phyloP scores from a whole-genome alignment of 305 asterid species.

The Ajuga reptans region DNA sequence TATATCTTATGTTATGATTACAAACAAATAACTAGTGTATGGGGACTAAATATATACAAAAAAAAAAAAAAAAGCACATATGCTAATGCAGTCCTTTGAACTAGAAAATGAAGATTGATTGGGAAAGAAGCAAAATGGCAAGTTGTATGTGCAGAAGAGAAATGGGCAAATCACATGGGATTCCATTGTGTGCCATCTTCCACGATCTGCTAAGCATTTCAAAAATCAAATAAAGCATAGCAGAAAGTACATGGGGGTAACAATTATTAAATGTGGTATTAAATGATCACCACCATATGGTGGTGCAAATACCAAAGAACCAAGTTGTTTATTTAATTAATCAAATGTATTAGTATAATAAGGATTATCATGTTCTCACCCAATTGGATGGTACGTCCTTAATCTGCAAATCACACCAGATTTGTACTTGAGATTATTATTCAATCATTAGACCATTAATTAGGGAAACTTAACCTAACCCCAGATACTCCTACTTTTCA shows the following conservation, averaged over 20 bases:
- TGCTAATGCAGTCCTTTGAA: constrained; percentile 1
- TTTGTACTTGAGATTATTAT: constrained; percentile 12
- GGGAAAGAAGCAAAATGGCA: too few species aligned
- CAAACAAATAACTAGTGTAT: not conserved
- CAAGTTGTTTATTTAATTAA: too few species aligned
- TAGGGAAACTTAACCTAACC: not conserved
- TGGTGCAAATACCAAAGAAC: constrained; percentile 22
- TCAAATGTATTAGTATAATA: too few species aligned
- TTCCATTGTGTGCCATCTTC: constrained; percentile 37
- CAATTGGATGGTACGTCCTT: constrained; percentile 15
- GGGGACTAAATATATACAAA: not conserved
- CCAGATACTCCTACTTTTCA: not conserved
- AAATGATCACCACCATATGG: constrained; percentile 16
- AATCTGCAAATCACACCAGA: not conserved
- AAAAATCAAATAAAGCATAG: constrained; percentile 20
- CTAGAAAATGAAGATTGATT: constrained; percentile 1
- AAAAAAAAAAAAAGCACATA: too few species aligned
- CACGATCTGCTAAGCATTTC: constrained; percentile 34
- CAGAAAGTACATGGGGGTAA: constrained; percentile 15
- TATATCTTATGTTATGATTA: not conserved
- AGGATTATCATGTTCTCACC: constrained; percentile 21
- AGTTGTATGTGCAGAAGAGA: not conserved
- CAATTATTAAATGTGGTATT: constrained; percentile 21
- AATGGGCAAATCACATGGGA: constrained; percentile 35
- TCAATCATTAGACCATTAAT: constrained; percentile 19